phyloP scores from a whole-genome alignment of 345 rosid genomes.

The Mangifera indica region DNA sequence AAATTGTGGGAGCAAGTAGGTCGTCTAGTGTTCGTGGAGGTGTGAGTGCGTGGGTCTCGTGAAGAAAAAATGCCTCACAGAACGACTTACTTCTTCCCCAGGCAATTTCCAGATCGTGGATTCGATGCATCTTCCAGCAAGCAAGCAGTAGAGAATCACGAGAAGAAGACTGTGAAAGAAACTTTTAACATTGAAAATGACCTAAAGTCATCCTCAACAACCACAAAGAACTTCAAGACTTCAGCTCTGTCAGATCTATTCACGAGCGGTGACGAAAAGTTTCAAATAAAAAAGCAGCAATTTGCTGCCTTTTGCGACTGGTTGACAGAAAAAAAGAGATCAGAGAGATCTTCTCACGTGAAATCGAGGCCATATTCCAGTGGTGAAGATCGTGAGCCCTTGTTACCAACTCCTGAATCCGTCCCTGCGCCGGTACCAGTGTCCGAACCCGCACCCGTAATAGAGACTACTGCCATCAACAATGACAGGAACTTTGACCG shows the following conservation, averaged over 20 bases:
- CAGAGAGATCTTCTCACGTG: slow-evolving; percentile 36
- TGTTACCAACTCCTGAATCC: slow-evolving; percentile 37
- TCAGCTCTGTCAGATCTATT: slow-evolving; percentile 57
- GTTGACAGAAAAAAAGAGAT: slow-evolving; percentile 52
- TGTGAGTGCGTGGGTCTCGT: slow-evolving; percentile 9
- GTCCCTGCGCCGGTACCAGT: slow-evolving; percentile 1
- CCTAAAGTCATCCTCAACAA: slow-evolving; percentile 29
- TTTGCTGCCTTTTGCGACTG: slow-evolving; percentile 63
- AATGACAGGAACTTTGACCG: slow-evolving; percentile 53
- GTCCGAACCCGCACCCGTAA: slow-evolving; percentile 1
- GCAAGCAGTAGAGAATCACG: slow-evolving; percentile 45
- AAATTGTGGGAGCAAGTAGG: neutral
- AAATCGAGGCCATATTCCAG: slow-evolving; percentile 38
- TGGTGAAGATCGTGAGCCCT: slow-evolving; percentile 53
- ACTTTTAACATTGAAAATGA: slow-evolving; percentile 32
- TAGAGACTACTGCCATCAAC: slow-evolving; percentile 22
- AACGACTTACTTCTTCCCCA: slow-evolving; percentile 95
- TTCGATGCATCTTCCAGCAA: slow-evolving; percentile 47
- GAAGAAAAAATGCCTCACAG: slow-evolving; percentile 82
- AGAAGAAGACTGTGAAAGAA: slow-evolving; percentile 37
- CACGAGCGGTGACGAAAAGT: slow-evolving; percentile 48
- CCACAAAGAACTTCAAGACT: slow-evolving; percentile 6
- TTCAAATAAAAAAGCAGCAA: slow-evolving; percentile 54
- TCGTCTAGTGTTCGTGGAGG: neutral
- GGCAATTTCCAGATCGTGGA: slow-evolving; percentile 88